Evolutionary conservation across 345 rosid genomes (phyloP).

Genomic region (Linum lewisii): DNA sequence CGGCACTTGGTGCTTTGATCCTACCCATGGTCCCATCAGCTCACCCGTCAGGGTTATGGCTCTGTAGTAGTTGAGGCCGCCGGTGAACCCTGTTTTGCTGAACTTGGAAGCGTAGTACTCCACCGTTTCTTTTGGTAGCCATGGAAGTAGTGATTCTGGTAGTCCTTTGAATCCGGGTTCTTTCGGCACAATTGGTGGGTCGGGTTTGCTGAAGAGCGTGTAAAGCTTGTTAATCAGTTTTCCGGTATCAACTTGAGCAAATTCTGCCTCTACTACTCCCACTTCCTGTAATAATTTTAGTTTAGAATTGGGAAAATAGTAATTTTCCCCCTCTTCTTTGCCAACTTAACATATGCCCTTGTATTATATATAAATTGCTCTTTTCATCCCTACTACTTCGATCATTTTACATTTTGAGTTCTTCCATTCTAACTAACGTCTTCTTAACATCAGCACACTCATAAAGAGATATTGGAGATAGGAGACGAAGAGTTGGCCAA

Average conservation of each 20-base stretch:
- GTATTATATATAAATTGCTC: neutral
- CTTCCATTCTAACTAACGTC: no score
- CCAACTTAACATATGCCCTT: no score
- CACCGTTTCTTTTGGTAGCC: slow-evolving; percentile 65
- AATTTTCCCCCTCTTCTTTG: no score
- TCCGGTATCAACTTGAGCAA: slow-evolving; percentile 49
- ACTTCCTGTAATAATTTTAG: slow-evolving; percentile 33
- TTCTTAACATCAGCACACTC: no score
- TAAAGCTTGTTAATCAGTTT: slow-evolving; percentile 37
- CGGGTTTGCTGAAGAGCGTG: slow-evolving; percentile 25
- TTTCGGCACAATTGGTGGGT: slow-evolving; percentile 49
- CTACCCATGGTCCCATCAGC: neutral
- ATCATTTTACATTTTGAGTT: no score
- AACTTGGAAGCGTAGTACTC: slow-evolving; percentile 49
- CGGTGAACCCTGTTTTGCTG: slow-evolving; percentile 64
- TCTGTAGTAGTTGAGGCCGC: slow-evolving; percentile 76
- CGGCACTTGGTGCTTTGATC: neutral
- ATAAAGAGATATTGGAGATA: no score
- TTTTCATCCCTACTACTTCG: no score
- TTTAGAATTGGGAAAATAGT: neutral
- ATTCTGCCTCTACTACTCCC: slow-evolving; percentile 62
- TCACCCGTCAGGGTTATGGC: neutral
- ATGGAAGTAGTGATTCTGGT: slow-evolving; percentile 48
- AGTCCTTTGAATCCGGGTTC: slow-evolving; percentile 41
- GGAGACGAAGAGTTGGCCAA: no score